Evolutionary conservation across 1,139 yeast species (phyloP), one percentile per base, ranked within the genome.

Genomic region (Nematodospora anomalae): DNA sequence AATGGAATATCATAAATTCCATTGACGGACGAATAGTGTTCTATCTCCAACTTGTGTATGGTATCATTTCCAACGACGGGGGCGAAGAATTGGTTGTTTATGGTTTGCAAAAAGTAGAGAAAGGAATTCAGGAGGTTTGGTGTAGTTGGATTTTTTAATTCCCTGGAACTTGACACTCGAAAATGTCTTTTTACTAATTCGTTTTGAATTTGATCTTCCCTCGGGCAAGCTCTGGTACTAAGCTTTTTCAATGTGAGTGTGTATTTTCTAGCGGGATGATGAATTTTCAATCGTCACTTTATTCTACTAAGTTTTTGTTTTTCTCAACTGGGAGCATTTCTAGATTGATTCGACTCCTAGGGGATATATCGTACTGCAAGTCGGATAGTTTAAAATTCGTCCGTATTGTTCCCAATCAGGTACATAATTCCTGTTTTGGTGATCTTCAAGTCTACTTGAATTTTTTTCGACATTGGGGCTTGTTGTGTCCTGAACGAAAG

Each of bases 401-500:
- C 28, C 28, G 28, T 35, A 38, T n/a, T 11, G 29, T 28, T 33
- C 42, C 46, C 36, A 32, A 25, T 33, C 35, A 25, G 38, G 42
- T 37, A 37, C 48, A 32, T 33, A 39, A 25, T 27, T 36, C 46
- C 38, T 30, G 35, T 29, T 38, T 41, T 32, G 43, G 35, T 30
- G 38, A 26, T 35, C 28, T 18, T 18, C 21, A 18, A 18, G 21
- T 18, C 8, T 18, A 6, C 24, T 29, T 34, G 33, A 38, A 20
- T 16, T 13, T 22, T 14, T 24, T 61, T 71, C 85, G 88, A 86
- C 86, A 79, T 50, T 60, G 83, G 83, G 62, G 57, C 53, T 53
- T n/a, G n/a, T 30, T 48, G 71, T 48, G 62, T 63, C 69, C 81
- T 72, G 79, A 76, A 82, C 83, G 79, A 83, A 69, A 83, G 94